Evolutionary conservation across 2,329 filamentous ascomycete species (phyloP).

Genomic region (Ophiosphaerella herpotricha): DNA sequence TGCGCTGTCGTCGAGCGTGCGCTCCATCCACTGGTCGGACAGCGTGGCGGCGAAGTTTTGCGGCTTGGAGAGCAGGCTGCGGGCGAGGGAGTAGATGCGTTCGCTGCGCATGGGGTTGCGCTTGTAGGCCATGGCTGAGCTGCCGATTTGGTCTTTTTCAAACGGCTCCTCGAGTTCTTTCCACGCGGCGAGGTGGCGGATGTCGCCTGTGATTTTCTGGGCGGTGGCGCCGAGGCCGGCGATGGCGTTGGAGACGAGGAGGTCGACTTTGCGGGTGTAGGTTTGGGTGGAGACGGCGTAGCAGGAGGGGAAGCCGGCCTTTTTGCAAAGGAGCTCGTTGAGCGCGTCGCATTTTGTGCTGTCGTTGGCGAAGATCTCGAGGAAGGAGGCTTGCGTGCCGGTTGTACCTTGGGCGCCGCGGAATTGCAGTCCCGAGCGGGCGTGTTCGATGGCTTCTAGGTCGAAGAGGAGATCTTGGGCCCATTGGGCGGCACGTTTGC

Average conservation of each 20-base stretch:
- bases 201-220: constrained; percentile 74
- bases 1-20: constrained; percentile 77
- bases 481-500: constrained; percentile 73
- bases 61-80: constrained; percentile 59
- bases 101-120: constrained; percentile 64
- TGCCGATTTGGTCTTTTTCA: constrained; percentile 68
- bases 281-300: constrained; percentile 74
- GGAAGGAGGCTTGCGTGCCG: constrained; percentile 66
- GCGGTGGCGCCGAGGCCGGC: constrained; percentile 78
- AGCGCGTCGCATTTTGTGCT: constrained; percentile 65
- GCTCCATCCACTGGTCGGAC: constrained; percentile 77
- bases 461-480: constrained; percentile 77
- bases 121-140: constrained; percentile 65
- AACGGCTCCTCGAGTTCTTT: constrained; percentile 89
- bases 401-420: constrained; percentile 63
- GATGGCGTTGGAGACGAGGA: constrained; percentile 79
- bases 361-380: constrained; percentile 68
- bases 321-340: constrained; percentile 66
- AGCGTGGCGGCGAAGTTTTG: constrained; percentile 66
- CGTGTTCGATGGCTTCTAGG: constrained; percentile 72
- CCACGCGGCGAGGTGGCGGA: constrained; percentile 72
- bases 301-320: constrained; percentile 65
- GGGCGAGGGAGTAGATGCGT: constrained; percentile 63
- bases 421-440: constrained; percentile 71
- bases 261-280: constrained; percentile 81